These are phyloP conservation scores for Russula emetica DNA, from an alignment of 768 basidiomycete species.

Conservation along the genomic window DNA sequence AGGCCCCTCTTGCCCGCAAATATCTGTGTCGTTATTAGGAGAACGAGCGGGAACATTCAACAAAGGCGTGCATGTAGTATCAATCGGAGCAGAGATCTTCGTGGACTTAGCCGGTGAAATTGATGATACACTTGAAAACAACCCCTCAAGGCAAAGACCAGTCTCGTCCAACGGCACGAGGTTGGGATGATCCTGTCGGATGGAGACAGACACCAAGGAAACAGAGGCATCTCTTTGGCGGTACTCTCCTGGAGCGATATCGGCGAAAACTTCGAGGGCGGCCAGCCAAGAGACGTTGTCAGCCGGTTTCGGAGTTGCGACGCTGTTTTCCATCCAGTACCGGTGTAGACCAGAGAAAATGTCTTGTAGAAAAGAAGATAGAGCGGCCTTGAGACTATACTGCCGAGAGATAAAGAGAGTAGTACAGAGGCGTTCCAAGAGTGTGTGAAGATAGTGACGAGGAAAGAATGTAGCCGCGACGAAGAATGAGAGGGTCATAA, in stretches of 20 bases:
- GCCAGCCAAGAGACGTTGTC: neutral
- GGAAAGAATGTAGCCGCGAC: slow-evolving; percentile 6
- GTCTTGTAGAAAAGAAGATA: slow-evolving; percentile 23
- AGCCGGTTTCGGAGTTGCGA: neutral
- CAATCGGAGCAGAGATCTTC: neutral
- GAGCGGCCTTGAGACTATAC: slow-evolving; percentile 5
- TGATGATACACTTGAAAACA: neutral
- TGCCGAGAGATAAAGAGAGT: slow-evolving; percentile 15
- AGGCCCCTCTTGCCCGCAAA: neutral
- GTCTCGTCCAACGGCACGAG: neutral
- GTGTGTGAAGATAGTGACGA: slow-evolving; percentile 3
- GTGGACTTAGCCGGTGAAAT: neutral
- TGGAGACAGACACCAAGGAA: neutral
- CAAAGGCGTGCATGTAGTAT: neutral
- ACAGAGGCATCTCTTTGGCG: neutral
- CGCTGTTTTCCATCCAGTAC: slow-evolving; percentile 21
- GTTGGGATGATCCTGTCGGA: neutral
- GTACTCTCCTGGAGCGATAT: neutral
- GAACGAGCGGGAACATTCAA: neutral
- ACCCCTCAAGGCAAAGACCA: neutral
- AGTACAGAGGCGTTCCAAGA: slow-evolving; percentile 16
- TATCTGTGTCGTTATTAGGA: neutral
- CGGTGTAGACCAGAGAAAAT: slow-evolving; percentile 10
- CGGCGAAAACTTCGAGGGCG: neutral
- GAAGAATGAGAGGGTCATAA: slow-evolving; percentile 21